Base-by-base conservation (phyloP, 495 filamentous ascomycete genomes). In the Acidomyces sp. region DNA sequence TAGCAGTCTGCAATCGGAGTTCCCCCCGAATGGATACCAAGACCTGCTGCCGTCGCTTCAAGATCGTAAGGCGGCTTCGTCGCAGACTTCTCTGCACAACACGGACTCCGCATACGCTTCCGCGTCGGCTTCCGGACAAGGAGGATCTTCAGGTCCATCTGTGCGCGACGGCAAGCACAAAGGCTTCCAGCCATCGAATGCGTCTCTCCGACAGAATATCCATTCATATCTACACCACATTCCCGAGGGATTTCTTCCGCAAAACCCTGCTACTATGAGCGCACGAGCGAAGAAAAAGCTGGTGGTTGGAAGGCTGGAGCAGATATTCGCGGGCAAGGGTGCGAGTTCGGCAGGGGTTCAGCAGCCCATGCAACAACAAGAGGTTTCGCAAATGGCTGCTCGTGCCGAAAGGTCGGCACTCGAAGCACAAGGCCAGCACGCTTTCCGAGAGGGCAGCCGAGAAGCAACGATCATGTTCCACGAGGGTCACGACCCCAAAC, bases 41-140 rank as follows among this genome's bases (percentile, higher is more conserved):
- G 29, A 34, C 21, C 32, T 41, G 22, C 31, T 34, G 27, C 39
- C 28, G 3, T 37, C 6, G 11, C 25, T 37, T 22, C 13, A 43
- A 21, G 34, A 37, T 41, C 45, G 39, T 25, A 47, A 58, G 22
- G 48, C 51, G 6, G 44, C 59, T 5, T 52, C 54, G 5, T 64
- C 62, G 3, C 63, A 73, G 7, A 64, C 61, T 6, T 76, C 75
- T 6, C 7, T 30, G 4, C 30, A 16, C 1, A 62, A 65, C 29
- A 62, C 75, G 5, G 81, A 85, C 49, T 85, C 82, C 6, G 82
- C 72, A 4, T 85, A 85, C 60, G 77, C 71, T 4, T 84, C 82
- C 21, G 72, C 82, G 65, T 78, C 79, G 3, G 66, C 59, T 3
- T 74, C 72, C 0, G 65, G 64, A 2, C 58, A 64, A 29, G 52